These are phyloP conservation scores for Suillus ampliporus DNA, from an alignment of 768 basidiomycete genomes.

Conservation along the genomic window DNA sequence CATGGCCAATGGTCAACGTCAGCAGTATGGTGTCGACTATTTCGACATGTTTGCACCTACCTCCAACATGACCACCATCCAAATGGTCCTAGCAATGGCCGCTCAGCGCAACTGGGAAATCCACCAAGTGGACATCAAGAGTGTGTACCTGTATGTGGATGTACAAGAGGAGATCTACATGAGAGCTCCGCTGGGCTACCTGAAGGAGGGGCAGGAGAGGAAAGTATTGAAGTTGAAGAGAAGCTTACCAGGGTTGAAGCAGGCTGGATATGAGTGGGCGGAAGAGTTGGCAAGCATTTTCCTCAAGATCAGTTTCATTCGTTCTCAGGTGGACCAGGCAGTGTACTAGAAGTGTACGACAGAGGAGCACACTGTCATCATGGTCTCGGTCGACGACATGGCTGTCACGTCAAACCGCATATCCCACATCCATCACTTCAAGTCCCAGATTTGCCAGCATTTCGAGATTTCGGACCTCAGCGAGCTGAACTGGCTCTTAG, in stretches of 20 bases:
- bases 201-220: conserved; percentile 19
- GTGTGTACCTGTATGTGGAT: conserved; percentile 21
- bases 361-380: conserved; percentile 31
- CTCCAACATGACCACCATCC: conserved; percentile 13
- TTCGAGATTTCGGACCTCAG: conserved; percentile 23
- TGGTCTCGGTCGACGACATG: conserved; percentile 39
- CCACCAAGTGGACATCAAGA: conserved; percentile 19
- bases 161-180: conserved; percentile 44
- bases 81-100: conserved; percentile 17
- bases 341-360: too few relatives aligned
- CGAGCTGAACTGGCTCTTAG: conserved; percentile 25
- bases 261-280: conserved; percentile 40
- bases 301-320: not conserved
- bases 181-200: conserved; percentile 38
- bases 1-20: not conserved
- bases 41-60: conserved; percentile 24
- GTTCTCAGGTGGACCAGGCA: too few relatives aligned
- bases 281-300: conserved; percentile 7
- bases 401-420: conserved; percentile 31
- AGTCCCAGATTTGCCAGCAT: conserved; percentile 1
- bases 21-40: conserved; percentile 24
- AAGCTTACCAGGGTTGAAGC: conserved; percentile 48
- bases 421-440: not conserved
- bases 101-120: conserved; percentile 16
- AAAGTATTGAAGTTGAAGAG: conserved; percentile 29